These are phyloP conservation scores for Russula lepida DNA, from an alignment of 768 basidiomycete species.

Conservation along the genomic window DNA sequence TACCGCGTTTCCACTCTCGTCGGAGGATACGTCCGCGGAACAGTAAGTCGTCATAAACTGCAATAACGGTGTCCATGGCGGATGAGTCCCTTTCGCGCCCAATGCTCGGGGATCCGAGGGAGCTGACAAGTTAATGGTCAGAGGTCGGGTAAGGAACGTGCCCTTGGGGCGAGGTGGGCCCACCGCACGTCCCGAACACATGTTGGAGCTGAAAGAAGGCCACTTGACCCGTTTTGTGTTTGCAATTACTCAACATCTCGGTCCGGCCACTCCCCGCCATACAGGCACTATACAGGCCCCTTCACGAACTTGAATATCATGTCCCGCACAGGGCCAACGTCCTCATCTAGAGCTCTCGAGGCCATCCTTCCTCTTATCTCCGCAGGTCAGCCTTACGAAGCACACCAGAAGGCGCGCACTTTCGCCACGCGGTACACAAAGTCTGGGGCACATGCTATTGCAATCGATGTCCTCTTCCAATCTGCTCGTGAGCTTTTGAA, in stretches of 20 bases:
- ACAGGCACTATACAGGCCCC: no score
- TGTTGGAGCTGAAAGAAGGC: slow-evolving; percentile 4
- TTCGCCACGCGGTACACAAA: slow-evolving; percentile 85
- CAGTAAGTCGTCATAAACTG: slow-evolving; percentile 5
- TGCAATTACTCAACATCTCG: neutral
- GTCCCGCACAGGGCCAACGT: slow-evolving; percentile 20
- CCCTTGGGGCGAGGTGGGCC: neutral
- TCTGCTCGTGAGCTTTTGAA: slow-evolving; percentile 84
- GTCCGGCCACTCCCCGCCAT: slow-evolving; percentile 2
- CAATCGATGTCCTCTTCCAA: slow-evolving; percentile 90
- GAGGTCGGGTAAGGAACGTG: neutral
- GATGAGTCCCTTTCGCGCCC: neutral
- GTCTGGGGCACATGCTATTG: slow-evolving; percentile 71
- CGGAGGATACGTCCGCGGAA: slow-evolving; percentile 11
- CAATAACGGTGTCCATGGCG: neutral
- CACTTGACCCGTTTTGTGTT: neutral
- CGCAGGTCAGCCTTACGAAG: slow-evolving; percentile 73
- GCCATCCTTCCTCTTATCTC: slow-evolving; percentile 69
- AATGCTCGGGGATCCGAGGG: neutral
- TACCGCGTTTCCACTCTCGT: slow-evolving; percentile 15
- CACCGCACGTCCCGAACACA: slow-evolving; percentile 8
- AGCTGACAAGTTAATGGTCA: neutral
- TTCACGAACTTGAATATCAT: neutral
- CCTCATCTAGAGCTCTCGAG: slow-evolving; percentile 59
- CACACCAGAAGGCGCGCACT: slow-evolving; percentile 94